Percentiles rank a stretch among this genome's conserved stretches.
phyloP scores from a whole-genome alignment of 345 rosid genomes.

The Rhodamnia rubescens region DNA sequence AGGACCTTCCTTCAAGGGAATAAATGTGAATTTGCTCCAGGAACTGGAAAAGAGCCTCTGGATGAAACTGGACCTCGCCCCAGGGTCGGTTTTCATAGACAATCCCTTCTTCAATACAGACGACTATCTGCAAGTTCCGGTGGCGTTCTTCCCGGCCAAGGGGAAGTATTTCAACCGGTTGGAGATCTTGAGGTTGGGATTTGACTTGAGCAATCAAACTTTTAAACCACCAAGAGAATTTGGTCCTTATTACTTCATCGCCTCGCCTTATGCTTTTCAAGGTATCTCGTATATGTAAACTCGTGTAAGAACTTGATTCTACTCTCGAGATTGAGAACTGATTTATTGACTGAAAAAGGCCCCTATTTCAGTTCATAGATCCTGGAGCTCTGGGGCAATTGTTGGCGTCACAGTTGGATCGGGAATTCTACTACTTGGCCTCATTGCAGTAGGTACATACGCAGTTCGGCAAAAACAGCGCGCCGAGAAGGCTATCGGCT shows the following conservation, averaged over 20 bases:
- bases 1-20: constrained; percentile 65
- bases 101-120: constrained; percentile 75
- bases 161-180: constrained; percentile 54
- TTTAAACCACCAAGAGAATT: constrained; percentile 71
- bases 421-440: constrained; percentile 42
- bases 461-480: constrained; percentile 90
- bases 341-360: background rate
- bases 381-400: constrained; percentile 30
- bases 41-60: constrained; percentile 74
- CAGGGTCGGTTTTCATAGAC: constrained; percentile 77
- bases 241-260: constrained; percentile 84
- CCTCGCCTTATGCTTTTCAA: constrained; percentile 78
- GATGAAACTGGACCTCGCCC: constrained; percentile 57
- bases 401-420: constrained; percentile 43
- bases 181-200: constrained; percentile 63
- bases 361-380: constrained; percentile 33
- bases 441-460: constrained; percentile 52
- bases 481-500: constrained; percentile 83
- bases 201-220: constrained; percentile 76
- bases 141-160: constrained; percentile 59
- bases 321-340: background rate
- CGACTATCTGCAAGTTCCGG: constrained; percentile 81
- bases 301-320: background rate
- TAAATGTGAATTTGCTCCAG: constrained; percentile 50
- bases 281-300: constrained; percentile 26